Conservation (phyloP, 805 yeast genomes). For the Ogataea haglerorum region DNA sequence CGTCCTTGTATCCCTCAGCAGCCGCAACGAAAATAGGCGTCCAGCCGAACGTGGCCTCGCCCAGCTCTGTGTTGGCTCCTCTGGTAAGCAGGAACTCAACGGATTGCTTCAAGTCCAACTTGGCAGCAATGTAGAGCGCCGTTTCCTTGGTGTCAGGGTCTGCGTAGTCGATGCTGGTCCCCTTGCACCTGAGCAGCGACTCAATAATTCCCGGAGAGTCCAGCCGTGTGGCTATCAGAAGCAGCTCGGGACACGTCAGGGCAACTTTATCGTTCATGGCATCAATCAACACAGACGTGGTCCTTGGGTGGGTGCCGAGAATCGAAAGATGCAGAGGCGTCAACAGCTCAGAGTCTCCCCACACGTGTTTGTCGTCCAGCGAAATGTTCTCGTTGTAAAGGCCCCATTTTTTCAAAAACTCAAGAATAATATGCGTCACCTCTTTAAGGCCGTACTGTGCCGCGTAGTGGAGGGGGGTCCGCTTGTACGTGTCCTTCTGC, state of each 20-base stretch:
- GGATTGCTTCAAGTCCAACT: constrained; percentile 50
- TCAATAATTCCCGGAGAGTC: constrained; percentile 55
- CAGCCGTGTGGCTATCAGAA: constrained; percentile 66
- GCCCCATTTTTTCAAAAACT: constrained; percentile 56
- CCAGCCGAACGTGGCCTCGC: constrained; percentile 85
- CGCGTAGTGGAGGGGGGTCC: constrained; percentile 89
- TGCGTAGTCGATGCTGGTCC: constrained; percentile 60
- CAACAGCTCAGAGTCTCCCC: constrained; percentile 78
- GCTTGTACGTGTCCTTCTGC: constrained; percentile 67
- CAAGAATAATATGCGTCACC: constrained; percentile 55
- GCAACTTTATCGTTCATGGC: constrained; percentile 37
- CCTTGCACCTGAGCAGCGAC: constrained; percentile 50
- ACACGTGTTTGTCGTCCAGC: constrained; percentile 51
- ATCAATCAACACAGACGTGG: constrained; percentile 57
- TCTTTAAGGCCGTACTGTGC: constrained; percentile 79
- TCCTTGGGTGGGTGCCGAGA: constrained; percentile 76
- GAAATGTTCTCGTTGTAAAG: constrained; percentile 47
- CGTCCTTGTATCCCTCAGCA: constrained; percentile 67
- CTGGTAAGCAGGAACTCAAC: constrained; percentile 52
- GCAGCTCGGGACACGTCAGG: constrained; percentile 51
- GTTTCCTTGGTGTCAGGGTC: constrained; percentile 69
- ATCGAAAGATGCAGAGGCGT: constrained; percentile 85
- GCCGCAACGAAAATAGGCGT: constrained; percentile 90
- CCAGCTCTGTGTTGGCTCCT: constrained; percentile 71
- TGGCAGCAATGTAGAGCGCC: constrained; percentile 77